Evolutionary conservation across 2,329 filamentous ascomycete species (phyloP), one percentile per base, ranked within the genome.

Genomic region (Alternaria burnsii): DNA sequence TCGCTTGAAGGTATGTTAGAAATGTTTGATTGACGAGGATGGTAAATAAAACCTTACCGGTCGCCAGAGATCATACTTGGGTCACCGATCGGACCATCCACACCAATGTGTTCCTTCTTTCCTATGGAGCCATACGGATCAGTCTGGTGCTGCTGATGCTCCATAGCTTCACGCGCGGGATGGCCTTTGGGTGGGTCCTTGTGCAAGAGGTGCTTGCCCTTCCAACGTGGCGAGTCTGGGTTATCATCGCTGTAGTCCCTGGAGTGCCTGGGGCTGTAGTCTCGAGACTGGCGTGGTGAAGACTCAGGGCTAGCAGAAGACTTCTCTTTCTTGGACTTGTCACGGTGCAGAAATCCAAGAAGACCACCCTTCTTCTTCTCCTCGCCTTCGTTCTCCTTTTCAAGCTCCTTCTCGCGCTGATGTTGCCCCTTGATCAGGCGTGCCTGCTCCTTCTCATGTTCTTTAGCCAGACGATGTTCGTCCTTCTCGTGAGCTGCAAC

Each of bases 151-250:
- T 65, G 63, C 16, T 65, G 63, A 30, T 71, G 61, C 52, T 74
- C 66, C 57, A 74, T 54, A 8, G 69, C 63, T 18, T 77, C 72
- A 6, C 70, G 59, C 8, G 72, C 75, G 2, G 74, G 74, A 59
- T 79, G 73, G 2, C 74, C 75, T 32, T 68, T 66, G 7, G 79
- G 79, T 10, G 79, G 79, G 24, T 80, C 78, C 63, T 82, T 82
- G 68, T 81, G 79, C 41, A 82, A 67, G 20, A 71, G 76, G 55
- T 79, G 74, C 38, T 73, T 73, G 16, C 72, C 71, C 30, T 76
- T 70, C 59, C 72, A 68, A 36, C 64, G 62, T 3, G 66, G 62
- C 18, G 57, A 63, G 1, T 62, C 59, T 24, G 62, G 66, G 16
- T 71, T 67, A 16, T 69, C 61, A 28, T 61, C 63, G 44, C 67